A percentile compares a stretch with the other conserved stretches of the same genome.
Conservation (phyloP, 2,329 filamentous ascomycete species). For the Hymenoscyphus infarciens region DNA sequence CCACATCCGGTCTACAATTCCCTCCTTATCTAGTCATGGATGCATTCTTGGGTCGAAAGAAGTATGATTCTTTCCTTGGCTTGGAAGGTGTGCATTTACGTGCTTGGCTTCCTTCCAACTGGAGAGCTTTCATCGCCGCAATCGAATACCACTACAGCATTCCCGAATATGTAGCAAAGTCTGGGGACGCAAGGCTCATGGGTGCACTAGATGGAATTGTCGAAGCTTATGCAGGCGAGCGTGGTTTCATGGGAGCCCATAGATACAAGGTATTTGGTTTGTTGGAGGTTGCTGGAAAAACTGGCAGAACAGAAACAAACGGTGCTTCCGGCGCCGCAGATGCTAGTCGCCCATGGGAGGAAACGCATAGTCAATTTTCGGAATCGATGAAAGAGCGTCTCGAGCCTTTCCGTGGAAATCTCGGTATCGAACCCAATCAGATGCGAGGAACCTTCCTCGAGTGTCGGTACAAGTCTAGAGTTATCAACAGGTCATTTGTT, state of each 20-base stretch:
- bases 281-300: constrained; percentile 51
- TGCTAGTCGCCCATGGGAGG: constrained; percentile 46
- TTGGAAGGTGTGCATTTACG: constrained; percentile 50
- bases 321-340: constrained; percentile 46
- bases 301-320: constrained; percentile 50
- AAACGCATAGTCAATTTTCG: constrained; percentile 49
- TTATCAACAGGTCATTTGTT: constrained; percentile 45
- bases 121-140: constrained; percentile 52
- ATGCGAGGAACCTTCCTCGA: constrained; percentile 54
- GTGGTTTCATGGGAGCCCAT: constrained; percentile 54
- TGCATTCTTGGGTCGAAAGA: constrained; percentile 50
- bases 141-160: constrained; percentile 53
- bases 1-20: constrained; percentile 50
- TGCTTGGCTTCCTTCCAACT: constrained; percentile 52
- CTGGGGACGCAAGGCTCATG: constrained; percentile 47
- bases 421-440: constrained; percentile 48
- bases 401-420: constrained; percentile 46
- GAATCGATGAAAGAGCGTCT: constrained; percentile 53
- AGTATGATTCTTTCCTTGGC: constrained; percentile 50
- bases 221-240: constrained; percentile 52
- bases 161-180: constrained; percentile 50
- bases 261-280: constrained; percentile 56
- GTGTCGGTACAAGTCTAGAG: constrained; percentile 46
- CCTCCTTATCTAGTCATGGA: constrained; percentile 53
- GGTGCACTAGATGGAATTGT: constrained; percentile 53